Conservation (phyloP, 495 filamentous ascomycete genomes). For the Evansstolkia leycettana region DNA sequence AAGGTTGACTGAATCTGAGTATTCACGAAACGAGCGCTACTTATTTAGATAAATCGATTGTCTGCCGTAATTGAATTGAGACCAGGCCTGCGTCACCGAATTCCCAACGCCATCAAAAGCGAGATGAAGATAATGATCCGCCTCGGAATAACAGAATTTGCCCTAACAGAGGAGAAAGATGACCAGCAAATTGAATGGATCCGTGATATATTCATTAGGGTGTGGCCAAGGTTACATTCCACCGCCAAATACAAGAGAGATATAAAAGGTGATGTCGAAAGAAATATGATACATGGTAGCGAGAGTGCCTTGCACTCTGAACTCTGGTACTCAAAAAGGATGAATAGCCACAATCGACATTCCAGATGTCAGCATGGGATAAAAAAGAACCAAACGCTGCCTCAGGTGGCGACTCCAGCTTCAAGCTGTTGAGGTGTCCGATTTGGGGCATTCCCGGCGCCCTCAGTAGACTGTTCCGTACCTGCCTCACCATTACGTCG, state of each 20-base stretch:
- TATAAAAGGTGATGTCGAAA: not conserved
- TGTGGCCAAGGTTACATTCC: too few species aligned
- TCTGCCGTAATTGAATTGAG: too few species aligned
- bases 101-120: not conserved
- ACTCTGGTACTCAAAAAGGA: slow-evolving; percentile 4
- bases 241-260: too few species aligned
- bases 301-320: slow-evolving; percentile 5
- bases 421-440: slow-evolving; percentile 24
- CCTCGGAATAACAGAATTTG: too few species aligned
- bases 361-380: slow-evolving; percentile 17
- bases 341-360: slow-evolving; percentile 11
- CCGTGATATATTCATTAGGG: too few species aligned
- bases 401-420: slow-evolving; percentile 10
- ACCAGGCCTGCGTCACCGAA: too few species aligned
- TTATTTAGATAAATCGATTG: too few species aligned
- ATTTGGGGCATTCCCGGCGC: not conserved
- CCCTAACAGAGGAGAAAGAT: too few species aligned
- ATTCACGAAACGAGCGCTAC: too few species aligned
- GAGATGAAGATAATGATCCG: not conserved
- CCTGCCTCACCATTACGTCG: too few species aligned
- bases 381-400: not conserved
- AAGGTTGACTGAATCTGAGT: too few species aligned
- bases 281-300: slow-evolving; percentile 5
- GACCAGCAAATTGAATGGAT: too few species aligned
- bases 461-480: not conserved